phyloP scores from a whole-genome alignment of 2,329 filamentous ascomycete genomes.

The Aspergillus clavatus region DNA sequence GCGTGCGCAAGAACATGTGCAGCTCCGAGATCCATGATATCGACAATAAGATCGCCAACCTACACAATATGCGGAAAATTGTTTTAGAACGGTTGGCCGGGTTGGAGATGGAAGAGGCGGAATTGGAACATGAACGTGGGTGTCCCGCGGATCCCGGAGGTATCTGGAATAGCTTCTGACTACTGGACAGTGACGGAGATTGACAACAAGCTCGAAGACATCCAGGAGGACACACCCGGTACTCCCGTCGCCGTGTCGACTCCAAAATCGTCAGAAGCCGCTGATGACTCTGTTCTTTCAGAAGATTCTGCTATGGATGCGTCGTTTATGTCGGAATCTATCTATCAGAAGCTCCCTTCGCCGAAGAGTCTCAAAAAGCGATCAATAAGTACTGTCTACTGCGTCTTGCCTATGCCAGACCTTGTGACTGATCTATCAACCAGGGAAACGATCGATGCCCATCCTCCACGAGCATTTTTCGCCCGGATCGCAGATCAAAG shows the following conservation, averaged over 20 bases:
- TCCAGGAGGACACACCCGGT: conserved; percentile 49
- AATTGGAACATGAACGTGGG: conserved; percentile 83
- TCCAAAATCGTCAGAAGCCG: conserved; percentile 33
- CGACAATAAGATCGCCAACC: conserved; percentile 91
- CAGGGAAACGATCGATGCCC: conserved; percentile 71
- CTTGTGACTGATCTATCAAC: conserved; percentile 35
- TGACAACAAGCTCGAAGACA: conserved; percentile 58
- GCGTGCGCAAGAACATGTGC: conserved; percentile 94
- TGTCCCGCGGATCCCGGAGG: conserved; percentile 13
- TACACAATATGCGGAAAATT: conserved; percentile 88
- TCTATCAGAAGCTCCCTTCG: conserved; percentile 86
- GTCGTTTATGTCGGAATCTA: conserved; percentile 94
- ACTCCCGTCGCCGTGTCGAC: conserved; percentile 31
- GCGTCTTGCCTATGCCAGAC: not conserved
- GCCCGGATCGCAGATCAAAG: conserved; percentile 79
- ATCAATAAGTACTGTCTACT: conserved; percentile 33
- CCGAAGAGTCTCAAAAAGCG: conserved; percentile 50
- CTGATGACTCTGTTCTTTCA: conserved; percentile 50
- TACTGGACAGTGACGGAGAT: conserved; percentile 48
- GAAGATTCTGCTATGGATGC: conserved; percentile 50
- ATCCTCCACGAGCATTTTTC: conserved; percentile 94
- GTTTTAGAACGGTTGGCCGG: conserved; percentile 80
- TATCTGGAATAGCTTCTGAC: conserved; percentile 2
- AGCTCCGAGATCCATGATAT: conserved; percentile 94
- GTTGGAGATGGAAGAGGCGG: conserved; percentile 83